phyloP scores from a whole-genome alignment of 176 grass and related monocot genomes.

The Aegilops sharonensis region DNA sequence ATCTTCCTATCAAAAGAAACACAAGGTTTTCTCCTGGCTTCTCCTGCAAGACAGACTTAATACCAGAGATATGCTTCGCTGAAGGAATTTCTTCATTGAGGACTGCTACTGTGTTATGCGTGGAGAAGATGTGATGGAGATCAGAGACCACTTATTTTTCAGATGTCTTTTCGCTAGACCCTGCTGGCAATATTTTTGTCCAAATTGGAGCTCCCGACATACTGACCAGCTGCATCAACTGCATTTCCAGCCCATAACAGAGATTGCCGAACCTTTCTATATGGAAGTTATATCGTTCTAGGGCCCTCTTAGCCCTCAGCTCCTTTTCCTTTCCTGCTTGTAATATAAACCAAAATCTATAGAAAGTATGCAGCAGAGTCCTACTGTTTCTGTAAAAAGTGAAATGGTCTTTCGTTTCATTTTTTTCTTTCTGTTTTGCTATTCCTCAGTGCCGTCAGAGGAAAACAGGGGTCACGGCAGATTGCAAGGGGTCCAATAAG shows the following conservation, averaged over 20 bases:
- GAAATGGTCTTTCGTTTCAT: not conserved
- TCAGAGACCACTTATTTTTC: not conserved
- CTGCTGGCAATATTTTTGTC: not conserved
- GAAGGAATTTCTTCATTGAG: not conserved
- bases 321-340: not conserved
- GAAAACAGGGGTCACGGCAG: conserved; percentile 58
- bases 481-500: conserved; percentile 56
- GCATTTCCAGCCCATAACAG: not conserved
- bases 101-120: not conserved
- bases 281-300: not conserved
- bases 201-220: not conserved
- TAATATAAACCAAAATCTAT: not conserved
- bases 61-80: not conserved
- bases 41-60: not conserved
- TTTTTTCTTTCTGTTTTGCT: not conserved
- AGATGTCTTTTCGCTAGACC: not conserved
- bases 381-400: not conserved
- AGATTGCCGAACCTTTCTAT: not conserved
- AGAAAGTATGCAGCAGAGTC: not conserved
- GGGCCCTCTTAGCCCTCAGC: not conserved
- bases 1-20: not conserved
- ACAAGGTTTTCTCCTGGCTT: not conserved
- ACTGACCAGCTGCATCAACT: not conserved
- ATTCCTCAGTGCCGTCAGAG: conserved; percentile 72
- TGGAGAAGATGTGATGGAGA: not conserved